Base-by-base conservation (phyloP, 495 filamentous ascomycete genomes). In the Daldinia childiae region DNA sequence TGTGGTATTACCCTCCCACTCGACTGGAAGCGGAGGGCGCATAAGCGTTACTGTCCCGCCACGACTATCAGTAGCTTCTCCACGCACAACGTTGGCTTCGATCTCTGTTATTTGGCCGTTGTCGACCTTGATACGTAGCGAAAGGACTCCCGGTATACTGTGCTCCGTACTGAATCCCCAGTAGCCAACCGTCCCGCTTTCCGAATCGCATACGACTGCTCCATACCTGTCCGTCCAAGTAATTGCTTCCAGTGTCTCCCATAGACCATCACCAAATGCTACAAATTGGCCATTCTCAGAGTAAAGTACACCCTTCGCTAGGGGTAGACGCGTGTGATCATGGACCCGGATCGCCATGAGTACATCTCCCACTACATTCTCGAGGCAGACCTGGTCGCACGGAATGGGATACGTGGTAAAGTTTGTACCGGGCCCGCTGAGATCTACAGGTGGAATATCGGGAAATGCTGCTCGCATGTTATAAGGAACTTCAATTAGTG, bases 201-300 rank as follows among this genome's bases (percentile, higher is more conserved):
- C 57, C 12, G 70, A 34, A 45, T 77, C 71, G 1, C 75, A 59
- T 59, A 77, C 70, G n/a, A 62, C 62, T 5, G 71, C 72, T 15
- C 67, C 71, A 39, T 78, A 78, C 3, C 45, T 55, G 41, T 76
- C 73, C 14, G 45, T 59, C 50, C 75, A 74, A 4, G 78, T 71
- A 24, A 67, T 63, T 39, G 64, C 34, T 24, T 56, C 62, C 1
- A 80, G 62, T 5, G 76, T 79, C 43, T 74, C 60, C 78, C 75
- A 79, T 38, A 77, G 32, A 1, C 77, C 78, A 21, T 80, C 73
- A 26, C 77, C 75, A 0, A 78, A 15, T 3, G 73, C 71, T 27
- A 77, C 43, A 30, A 77, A 76, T 45, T 78, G 78, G 1, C 76
- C 77, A 52, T 80, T 80, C 51, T 80, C 78, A 0, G 78, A 76